Percentiles rank a stretch among this genome's conserved stretches.
phyloP scores from a whole-genome alignment of 768 basidiomycete genomes.

The Trametes sanguinea region DNA sequence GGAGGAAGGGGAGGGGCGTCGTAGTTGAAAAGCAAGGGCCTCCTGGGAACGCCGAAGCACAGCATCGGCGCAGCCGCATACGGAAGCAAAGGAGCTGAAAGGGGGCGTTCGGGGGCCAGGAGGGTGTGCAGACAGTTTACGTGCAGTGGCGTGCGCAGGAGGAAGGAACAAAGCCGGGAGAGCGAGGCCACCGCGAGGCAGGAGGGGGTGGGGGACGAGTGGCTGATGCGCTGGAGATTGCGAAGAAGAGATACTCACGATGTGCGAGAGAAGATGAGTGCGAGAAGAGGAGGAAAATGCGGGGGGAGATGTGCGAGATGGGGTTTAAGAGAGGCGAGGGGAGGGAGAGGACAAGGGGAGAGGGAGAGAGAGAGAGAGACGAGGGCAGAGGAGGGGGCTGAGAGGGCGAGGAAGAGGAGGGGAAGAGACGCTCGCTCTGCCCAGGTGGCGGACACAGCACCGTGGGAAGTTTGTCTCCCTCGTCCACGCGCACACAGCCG shows the following conservation, averaged over 20 bases:
- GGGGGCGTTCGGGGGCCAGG: not conserved
- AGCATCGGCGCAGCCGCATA: constrained; percentile 22
- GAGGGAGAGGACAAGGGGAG: constrained; percentile 10
- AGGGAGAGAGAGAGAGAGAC: constrained; percentile 17
- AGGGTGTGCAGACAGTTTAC: constrained; percentile 20
- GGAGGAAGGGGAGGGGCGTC: not conserved
- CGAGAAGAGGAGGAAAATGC: constrained; percentile 21
- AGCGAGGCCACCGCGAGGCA: constrained; percentile 25
- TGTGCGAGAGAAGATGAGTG: constrained; percentile 9
- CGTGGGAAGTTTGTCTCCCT: constrained; percentile 26
- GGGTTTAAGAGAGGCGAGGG: constrained; percentile 7
- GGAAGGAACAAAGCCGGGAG: constrained; percentile 9
- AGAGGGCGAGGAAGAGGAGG: constrained; percentile 31
- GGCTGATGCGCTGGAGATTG: constrained; percentile 8
- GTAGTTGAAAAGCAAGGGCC: constrained; percentile 14
- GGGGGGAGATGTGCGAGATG: constrained; percentile 13
- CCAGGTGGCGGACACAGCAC: constrained; percentile 27
- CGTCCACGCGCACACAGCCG: constrained; percentile 5
- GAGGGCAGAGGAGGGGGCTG: constrained; percentile 31
- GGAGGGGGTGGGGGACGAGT: constrained; percentile 11
- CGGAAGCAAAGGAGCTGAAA: constrained; percentile 1
- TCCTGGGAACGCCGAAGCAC: constrained; percentile 23
- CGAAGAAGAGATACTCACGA: constrained; percentile 22
- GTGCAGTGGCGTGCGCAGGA: constrained; percentile 14
- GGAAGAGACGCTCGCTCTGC: constrained; percentile 25